A percentile compares a stretch with the other conserved stretches of the same genome.
phyloP scores from a whole-genome alignment of 179 eudicot species.

The Drosera spatulata region DNA sequence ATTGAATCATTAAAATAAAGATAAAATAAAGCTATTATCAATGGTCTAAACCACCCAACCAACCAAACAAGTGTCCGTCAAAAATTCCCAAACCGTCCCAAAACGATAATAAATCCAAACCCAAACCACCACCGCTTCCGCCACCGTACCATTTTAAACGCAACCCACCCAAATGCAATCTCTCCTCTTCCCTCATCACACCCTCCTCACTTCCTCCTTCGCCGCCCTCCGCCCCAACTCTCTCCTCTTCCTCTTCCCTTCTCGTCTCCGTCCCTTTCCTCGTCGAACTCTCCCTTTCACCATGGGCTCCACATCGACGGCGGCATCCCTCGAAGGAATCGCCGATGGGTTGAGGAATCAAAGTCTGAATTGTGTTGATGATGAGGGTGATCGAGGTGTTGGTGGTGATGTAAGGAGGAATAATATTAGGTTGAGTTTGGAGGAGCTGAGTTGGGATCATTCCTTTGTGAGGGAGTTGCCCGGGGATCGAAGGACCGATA shows the following conservation, averaged over 20 bases:
- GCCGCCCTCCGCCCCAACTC: conserved; percentile 9
- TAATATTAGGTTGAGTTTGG: conserved; percentile 34
- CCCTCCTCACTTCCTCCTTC: conserved; percentile 5
- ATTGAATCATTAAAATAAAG: too few species aligned
- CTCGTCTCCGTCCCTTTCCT: conserved; percentile 16
- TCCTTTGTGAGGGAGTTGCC: conserved; percentile 90
- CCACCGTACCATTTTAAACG: too few species aligned
- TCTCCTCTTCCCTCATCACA: too few species aligned
- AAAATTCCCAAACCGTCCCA: too few species aligned
- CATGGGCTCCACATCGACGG: conserved; percentile 24
- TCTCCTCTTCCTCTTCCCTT: not conserved
- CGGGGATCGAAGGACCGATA: conserved; percentile 57
- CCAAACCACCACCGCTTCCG: too few species aligned
- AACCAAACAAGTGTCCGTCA: too few species aligned
- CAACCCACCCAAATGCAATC: too few species aligned
- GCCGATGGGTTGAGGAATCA: conserved; percentile 48
- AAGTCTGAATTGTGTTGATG: conserved; percentile 11
- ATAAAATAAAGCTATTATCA: too few species aligned
- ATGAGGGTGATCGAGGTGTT: not conserved
- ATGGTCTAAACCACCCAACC: too few species aligned
- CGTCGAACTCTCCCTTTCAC: conserved; percentile 8
- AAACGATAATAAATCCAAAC: too few species aligned
- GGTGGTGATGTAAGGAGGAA: not conserved
- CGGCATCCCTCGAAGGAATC: conserved; percentile 32
- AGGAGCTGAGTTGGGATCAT: conserved; percentile 83